These are phyloP conservation scores for Ophiostoma triangulosporum DNA, from an alignment of 2,329 filamentous ascomycete genomes.

Conservation along the genomic window DNA sequence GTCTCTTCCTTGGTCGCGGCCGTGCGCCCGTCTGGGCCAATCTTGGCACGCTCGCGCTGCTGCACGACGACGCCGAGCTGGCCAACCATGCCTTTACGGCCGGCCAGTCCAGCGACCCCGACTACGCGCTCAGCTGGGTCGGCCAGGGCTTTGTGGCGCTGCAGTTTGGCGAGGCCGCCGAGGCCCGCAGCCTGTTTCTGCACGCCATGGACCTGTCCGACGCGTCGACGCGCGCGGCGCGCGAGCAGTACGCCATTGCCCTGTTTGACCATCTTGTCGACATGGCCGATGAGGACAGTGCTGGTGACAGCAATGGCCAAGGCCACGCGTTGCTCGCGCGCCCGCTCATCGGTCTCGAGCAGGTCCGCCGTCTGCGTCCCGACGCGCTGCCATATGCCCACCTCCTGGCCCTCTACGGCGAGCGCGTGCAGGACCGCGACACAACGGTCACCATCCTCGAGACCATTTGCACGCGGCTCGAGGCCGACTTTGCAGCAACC, in stretches of 20 bases:
- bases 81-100: constrained; percentile 82
- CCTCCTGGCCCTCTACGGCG: constrained; percentile 65
- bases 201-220: constrained; percentile 90
- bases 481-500: constrained; percentile 71
- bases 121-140: constrained; percentile 86
- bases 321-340: constrained; percentile 53
- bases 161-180: constrained; percentile 56
- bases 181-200: constrained; percentile 75
- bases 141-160: constrained; percentile 81
- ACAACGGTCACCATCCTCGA: constrained; percentile 52
- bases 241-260: constrained; percentile 66
- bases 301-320: constrained; percentile 35
- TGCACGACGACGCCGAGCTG: constrained; percentile 73
- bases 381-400: constrained; percentile 62
- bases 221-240: constrained; percentile 57
- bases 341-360: constrained; percentile 76
- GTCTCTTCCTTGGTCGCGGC: constrained; percentile 81
- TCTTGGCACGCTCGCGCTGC: constrained; percentile 69
- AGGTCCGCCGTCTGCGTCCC: constrained; percentile 59
- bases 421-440: constrained; percentile 58
- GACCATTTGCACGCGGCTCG: constrained; percentile 53
- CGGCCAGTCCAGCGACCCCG: constrained; percentile 86
- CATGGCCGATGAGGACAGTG: constrained; percentile 35
- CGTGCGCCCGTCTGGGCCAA: constrained; percentile 84
- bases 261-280: constrained; percentile 70